Percentiles rank a stretch among this genome's conserved stretches.
These are phyloP conservation scores for Pholiota microspora DNA, from an alignment of 768 basidiomycete species.

Conservation along the genomic window DNA sequence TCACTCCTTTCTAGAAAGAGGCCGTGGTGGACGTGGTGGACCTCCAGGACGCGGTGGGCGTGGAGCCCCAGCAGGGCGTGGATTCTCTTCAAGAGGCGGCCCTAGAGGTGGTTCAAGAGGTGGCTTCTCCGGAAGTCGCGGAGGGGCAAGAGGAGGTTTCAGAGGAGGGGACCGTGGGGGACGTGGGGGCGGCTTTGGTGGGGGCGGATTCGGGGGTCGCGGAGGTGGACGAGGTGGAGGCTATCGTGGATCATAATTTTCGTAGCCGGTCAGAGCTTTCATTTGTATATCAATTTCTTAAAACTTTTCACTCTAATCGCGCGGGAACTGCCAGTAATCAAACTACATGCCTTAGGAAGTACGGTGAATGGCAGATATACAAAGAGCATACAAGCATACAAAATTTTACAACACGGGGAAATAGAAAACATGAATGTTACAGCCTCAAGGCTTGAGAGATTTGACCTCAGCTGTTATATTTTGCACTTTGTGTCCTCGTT, in stretches of 20 bases:
- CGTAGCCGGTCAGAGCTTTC: neutral
- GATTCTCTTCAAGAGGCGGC: slow-evolving; percentile 40
- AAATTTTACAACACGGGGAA: neutral
- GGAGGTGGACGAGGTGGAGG: slow-evolving; percentile 27
- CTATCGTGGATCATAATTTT: slow-evolving; percentile 47
- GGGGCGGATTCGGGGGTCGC: slow-evolving; percentile 25
- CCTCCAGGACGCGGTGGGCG: slow-evolving; percentile 34
- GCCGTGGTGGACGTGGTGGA: slow-evolving; percentile 29
- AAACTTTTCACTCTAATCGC: too few relatives aligned
- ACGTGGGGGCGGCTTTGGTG: slow-evolving; percentile 28
- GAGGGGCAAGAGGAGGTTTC: slow-evolving; percentile 23
- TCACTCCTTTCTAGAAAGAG: slow-evolving; percentile 32
- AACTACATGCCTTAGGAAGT: too few relatives aligned
- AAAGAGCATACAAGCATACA: neutral
- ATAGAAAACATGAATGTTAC: neutral
- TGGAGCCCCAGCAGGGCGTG: slow-evolving; percentile 39
- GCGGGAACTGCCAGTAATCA: too few relatives aligned
- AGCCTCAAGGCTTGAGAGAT: slow-evolving; percentile 40
- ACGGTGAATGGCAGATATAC: neutral
- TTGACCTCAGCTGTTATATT: slow-evolving; percentile 49
- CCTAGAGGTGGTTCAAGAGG: slow-evolving; percentile 34
- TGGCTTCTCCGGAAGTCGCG: slow-evolving; percentile 17
- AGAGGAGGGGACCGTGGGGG: slow-evolving; percentile 37
- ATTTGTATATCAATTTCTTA: neutral
- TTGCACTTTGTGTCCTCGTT: slow-evolving; percentile 47